Percentiles rank a stretch among this genome's conserved stretches.
phyloP scores from a whole-genome alignment of 2,329 filamentous ascomycete genomes.

The Fusarium sp. region DNA sequence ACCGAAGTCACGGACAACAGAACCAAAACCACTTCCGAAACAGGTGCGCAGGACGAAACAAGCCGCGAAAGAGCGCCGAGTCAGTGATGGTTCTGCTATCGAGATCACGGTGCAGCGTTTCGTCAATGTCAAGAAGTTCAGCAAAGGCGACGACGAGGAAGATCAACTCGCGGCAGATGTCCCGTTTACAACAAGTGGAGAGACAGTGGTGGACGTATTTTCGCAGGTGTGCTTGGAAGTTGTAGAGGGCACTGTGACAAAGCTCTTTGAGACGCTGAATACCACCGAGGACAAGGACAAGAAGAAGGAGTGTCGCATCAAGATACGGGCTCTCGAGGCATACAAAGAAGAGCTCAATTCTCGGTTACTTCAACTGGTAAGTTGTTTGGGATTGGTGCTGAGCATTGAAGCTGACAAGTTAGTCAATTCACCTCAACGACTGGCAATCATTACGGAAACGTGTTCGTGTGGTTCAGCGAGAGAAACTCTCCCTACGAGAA shows the following conservation, averaged over 20 bases:
- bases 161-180: slow-evolving; percentile 63
- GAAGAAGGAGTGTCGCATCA: slow-evolving; percentile 66
- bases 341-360: slow-evolving; percentile 68
- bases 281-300: slow-evolving; percentile 57
- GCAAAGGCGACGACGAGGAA: slow-evolving; percentile 52
- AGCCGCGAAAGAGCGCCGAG: slow-evolving; percentile 34
- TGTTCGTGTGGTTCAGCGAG: slow-evolving; percentile 66
- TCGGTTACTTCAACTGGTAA: slow-evolving; percentile 68
- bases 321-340: slow-evolving; percentile 66
- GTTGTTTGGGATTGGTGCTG: slow-evolving; percentile 34
- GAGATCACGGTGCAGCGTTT: slow-evolving; percentile 72
- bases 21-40: slow-evolving; percentile 38
- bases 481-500: slow-evolving; percentile 67
- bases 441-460: slow-evolving; percentile 68
- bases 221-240: slow-evolving; percentile 71
- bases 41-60: slow-evolving; percentile 33
- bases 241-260: slow-evolving; percentile 61
- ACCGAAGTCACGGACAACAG: slow-evolving; percentile 31
- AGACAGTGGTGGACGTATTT: slow-evolving; percentile 72
- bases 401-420: slow-evolving; percentile 13
- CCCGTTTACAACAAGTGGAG: slow-evolving; percentile 65
- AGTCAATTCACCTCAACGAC: slow-evolving; percentile 70
- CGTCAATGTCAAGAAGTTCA: slow-evolving; percentile 57
- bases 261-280: slow-evolving; percentile 55
- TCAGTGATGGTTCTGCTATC: slow-evolving; percentile 50